Conservation (phyloP, 495 filamentous ascomycete species). For the Hypoxylon crocopeplum region DNA sequence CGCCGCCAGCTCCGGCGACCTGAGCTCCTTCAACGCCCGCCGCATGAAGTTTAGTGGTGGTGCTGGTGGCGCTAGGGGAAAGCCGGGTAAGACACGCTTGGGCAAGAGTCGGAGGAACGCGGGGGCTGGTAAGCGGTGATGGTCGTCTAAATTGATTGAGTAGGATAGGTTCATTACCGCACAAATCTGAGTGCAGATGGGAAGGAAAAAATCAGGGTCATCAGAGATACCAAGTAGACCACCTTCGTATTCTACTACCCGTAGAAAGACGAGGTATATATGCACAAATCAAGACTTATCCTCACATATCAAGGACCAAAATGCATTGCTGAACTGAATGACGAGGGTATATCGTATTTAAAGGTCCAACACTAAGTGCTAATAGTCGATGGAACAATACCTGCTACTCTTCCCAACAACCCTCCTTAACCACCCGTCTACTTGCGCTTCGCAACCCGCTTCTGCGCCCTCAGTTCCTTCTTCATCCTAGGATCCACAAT, state of each 20-base stretch:
- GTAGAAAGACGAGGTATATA: neutral
- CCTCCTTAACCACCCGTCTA: constrained; percentile 18
- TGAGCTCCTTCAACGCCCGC: constrained; percentile 77
- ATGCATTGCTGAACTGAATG: neutral
- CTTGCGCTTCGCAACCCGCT: constrained; percentile 66
- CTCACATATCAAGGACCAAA: neutral
- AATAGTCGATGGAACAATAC: no score
- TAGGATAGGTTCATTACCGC: no score
- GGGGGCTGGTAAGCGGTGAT: constrained; percentile 35
- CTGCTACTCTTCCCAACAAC: neutral
- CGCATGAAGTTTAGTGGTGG: constrained; percentile 73
- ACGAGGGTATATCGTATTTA: constrained; percentile 15
- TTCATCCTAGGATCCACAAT: constrained; percentile 97
- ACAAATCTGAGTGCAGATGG: no score
- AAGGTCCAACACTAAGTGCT: neutral
- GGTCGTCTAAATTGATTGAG: no score
- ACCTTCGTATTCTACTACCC: constrained; percentile 3
- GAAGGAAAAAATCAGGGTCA: neutral
- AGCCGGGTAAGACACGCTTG: constrained; percentile 18
- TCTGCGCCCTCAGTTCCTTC: constrained; percentile 94
- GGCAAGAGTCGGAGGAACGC: constrained; percentile 54
- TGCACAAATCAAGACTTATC: neutral
- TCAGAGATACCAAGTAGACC: constrained; percentile 19
- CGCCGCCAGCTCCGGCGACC: constrained; percentile 76
- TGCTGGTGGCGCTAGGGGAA: constrained; percentile 27